A percentile compares a stretch with the other conserved stretches of the same genome.
Conservation (phyloP, 2,329 filamentous ascomycete species). For the Hymenoscyphus infarciens region DNA sequence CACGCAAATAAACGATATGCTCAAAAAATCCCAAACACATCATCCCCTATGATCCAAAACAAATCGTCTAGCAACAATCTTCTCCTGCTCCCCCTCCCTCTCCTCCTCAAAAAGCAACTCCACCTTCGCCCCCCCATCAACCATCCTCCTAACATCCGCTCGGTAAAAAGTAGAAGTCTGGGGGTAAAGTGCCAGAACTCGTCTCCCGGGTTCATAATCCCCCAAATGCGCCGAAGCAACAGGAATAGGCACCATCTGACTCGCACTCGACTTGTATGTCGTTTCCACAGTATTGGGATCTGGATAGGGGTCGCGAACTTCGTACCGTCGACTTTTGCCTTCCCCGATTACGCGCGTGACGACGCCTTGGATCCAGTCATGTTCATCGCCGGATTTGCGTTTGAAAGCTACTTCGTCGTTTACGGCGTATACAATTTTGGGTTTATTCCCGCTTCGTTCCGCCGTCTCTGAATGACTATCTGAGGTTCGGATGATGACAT, state of each 20-base stretch:
- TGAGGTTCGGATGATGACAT: slow-evolving; percentile 17
- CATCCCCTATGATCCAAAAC: slow-evolving; percentile 63
- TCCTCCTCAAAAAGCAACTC: slow-evolving; percentile 76
- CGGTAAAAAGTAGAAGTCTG: slow-evolving; percentile 84
- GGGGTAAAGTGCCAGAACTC: slow-evolving; percentile 75
- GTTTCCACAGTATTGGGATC: slow-evolving; percentile 55
- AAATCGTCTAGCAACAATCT: slow-evolving; percentile 71
- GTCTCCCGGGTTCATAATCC: slow-evolving; percentile 61
- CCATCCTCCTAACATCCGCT: slow-evolving; percentile 72
- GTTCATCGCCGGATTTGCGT: slow-evolving; percentile 51
- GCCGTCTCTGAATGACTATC: slow-evolving; percentile 27
- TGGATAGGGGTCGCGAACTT: slow-evolving; percentile 75
- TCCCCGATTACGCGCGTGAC: slow-evolving; percentile 73
- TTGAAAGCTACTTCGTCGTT: slow-evolving; percentile 66
- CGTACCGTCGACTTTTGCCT: slow-evolving; percentile 73
- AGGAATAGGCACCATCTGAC: slow-evolving; percentile 74
- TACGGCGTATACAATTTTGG: slow-evolving; percentile 56
- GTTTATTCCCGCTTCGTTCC: slow-evolving; percentile 24
- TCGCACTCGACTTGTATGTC: slow-evolving; percentile 66
- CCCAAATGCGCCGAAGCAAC: slow-evolving; percentile 56
- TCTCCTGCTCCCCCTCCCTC: slow-evolving; percentile 63
- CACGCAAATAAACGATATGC: background rate
- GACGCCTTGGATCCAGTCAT: slow-evolving; percentile 72
- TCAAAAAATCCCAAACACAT: background rate
- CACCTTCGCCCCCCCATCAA: slow-evolving; percentile 48